Evolutionary conservation across 345 rosid genomes (phyloP).

Genomic region (Eucalyptus paniculata): DNA sequence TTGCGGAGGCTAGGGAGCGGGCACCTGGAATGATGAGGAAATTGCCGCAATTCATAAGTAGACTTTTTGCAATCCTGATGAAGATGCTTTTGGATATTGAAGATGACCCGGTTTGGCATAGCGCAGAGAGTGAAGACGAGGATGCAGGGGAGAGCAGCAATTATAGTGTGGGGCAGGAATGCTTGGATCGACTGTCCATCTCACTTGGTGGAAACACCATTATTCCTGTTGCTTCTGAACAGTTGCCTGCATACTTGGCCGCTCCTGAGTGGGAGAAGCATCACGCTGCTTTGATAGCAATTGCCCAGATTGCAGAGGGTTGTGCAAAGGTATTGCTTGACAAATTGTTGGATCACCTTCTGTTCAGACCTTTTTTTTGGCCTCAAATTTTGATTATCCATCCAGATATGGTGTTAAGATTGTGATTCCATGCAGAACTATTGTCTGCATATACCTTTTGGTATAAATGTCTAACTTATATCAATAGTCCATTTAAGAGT

Average conservation of each 20-base stretch:
- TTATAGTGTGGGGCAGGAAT: constrained; percentile 93
- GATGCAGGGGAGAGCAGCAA: constrained; percentile 95
- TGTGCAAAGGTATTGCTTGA: constrained; percentile 62
- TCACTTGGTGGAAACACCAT: constrained; percentile 94
- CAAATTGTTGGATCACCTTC: not conserved
- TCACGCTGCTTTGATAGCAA: constrained; percentile 91
- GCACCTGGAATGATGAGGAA: constrained; percentile 99
- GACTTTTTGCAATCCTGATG: constrained; percentile 86
- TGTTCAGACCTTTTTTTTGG: not conserved
- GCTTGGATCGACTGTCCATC: constrained; percentile 91
- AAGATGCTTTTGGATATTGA: constrained; percentile 84
- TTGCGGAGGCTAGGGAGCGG: constrained; percentile 95
- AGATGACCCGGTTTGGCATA: constrained; percentile 92
- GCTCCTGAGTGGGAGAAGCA: constrained; percentile 99
- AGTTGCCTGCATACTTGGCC: constrained; percentile 74
- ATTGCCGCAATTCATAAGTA: constrained; percentile 84
- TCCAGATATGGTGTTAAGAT: not conserved
- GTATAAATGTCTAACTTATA: not conserved
- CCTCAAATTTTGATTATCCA: not conserved
- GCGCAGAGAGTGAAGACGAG: constrained; percentile 84
- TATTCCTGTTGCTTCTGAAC: constrained; percentile 95
- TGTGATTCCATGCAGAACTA: not conserved
- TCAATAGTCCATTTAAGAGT: not conserved
- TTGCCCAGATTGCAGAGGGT: constrained; percentile 99
- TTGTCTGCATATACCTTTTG: not conserved